Evolutionary conservation across 371 early-diverging fungal genomes (phyloP).

Genomic region (Lichtheimia ornata): DNA sequence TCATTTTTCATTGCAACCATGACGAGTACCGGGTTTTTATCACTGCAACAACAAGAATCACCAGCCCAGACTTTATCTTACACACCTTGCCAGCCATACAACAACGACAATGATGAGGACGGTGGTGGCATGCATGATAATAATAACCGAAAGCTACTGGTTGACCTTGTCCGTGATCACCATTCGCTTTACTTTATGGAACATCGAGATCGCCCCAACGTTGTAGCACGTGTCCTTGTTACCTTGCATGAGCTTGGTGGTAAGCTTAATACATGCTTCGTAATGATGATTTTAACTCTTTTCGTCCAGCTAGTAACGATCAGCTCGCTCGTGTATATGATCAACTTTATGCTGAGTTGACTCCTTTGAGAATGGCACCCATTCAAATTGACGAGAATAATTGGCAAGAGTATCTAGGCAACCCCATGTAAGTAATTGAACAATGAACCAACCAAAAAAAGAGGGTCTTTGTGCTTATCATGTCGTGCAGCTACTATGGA

Average conservation of each 20-base stretch:
- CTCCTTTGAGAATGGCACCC: neutral
- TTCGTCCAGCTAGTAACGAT: conserved; percentile 6
- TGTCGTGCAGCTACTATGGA: conserved; percentile 22
- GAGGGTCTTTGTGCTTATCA: conserved; percentile 4
- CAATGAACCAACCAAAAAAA: neutral
- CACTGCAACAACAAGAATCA: conserved; percentile 1
- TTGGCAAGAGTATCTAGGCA: conserved; percentile 8
- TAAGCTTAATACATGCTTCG: conserved; percentile 10
- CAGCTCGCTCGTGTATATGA: conserved; percentile 10
- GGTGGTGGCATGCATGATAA: neutral
- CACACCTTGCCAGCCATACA: neutral
- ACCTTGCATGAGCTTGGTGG: conserved; percentile 36
- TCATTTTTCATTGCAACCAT: neutral
- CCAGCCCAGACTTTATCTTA: neutral
- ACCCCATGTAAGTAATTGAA: conserved; percentile 4
- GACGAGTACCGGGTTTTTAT: conserved; percentile 7
- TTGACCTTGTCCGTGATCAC: conserved; percentile 15
- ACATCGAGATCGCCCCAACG: conserved; percentile 37
- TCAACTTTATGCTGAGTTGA: conserved; percentile 7
- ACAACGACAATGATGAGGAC: neutral
- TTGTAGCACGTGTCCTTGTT: conserved; percentile 30
- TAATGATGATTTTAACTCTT: neutral
- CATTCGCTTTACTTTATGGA: conserved; percentile 41
- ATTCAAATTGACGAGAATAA: conserved; percentile 1
- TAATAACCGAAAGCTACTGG: neutral